Percentiles rank a stretch among this genome's conserved stretches.
These are phyloP conservation scores for Hanseniaspora singularis DNA, from an alignment of 805 yeast species.

Conservation along the genomic window DNA sequence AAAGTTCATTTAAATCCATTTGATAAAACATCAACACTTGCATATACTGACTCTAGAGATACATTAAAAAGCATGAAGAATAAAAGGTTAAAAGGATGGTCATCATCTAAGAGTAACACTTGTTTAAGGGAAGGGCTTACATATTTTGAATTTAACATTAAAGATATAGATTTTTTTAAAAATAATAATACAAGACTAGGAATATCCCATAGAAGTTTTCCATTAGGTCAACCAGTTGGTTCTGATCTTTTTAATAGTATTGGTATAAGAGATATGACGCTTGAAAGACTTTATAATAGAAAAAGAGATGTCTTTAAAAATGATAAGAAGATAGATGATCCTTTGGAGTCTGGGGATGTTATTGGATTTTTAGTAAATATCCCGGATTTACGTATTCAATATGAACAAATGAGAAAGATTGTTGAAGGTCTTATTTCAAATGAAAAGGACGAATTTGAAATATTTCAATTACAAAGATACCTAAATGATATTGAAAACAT, in stretches of 20 bases:
- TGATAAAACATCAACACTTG: slow-evolving; percentile 1
- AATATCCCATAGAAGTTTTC: slow-evolving; percentile 70
- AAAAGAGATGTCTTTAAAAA: slow-evolving; percentile 35
- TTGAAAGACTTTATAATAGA: slow-evolving; percentile 55
- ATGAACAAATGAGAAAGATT: slow-evolving; percentile 32
- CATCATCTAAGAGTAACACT: slow-evolving; percentile 7
- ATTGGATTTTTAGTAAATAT: slow-evolving; percentile 65
- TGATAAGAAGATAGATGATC: slow-evolving; percentile 23
- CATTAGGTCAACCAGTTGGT: slow-evolving; percentile 90
- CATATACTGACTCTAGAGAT: background rate
- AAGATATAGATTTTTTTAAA: slow-evolving; percentile 22
- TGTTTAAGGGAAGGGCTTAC: slow-evolving; percentile 36
- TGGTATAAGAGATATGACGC: slow-evolving; percentile 69
- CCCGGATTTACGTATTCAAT: slow-evolving; percentile 43
- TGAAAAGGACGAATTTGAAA: slow-evolving; percentile 15
- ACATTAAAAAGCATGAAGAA: slow-evolving; percentile 3
- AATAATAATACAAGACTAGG: slow-evolving; percentile 67
- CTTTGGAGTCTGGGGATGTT: slow-evolving; percentile 64
- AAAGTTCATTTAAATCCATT: slow-evolving; percentile 7
- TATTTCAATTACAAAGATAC: slow-evolving; percentile 19
- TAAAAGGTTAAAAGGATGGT: slow-evolving; percentile 11
- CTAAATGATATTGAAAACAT: slow-evolving; percentile 19
- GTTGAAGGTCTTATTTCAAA: slow-evolving; percentile 25
- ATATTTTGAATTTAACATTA: slow-evolving; percentile 30
- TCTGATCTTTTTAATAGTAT: slow-evolving; percentile 80